Conservation (phyloP, 768 basidiomycete species). For the Termitomyces heimii region DNA sequence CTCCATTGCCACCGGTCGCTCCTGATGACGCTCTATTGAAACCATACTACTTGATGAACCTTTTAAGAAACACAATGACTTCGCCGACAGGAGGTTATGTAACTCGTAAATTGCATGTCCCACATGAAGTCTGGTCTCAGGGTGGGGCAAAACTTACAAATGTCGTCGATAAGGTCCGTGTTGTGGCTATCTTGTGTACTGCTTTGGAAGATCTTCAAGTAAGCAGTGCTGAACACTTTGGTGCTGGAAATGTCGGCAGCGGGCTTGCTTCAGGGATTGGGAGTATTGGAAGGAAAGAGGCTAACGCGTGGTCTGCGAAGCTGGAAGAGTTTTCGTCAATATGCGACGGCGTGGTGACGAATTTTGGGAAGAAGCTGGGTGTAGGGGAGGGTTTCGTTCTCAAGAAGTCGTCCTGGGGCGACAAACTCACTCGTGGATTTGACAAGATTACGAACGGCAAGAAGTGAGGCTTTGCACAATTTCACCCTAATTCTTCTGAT, state of each 20-base stretch:
- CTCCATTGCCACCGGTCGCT: conserved; percentile 68
- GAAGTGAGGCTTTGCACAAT: conserved; percentile 49
- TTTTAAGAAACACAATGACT: conserved; percentile 73
- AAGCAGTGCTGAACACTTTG: conserved; percentile 68
- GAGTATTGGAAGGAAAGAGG: conserved; percentile 71
- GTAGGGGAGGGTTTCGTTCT: conserved; percentile 83
- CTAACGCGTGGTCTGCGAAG: conserved; percentile 69
- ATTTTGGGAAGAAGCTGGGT: conserved; percentile 84
- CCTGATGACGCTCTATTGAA: conserved; percentile 72
- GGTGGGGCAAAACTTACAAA: conserved; percentile 82
- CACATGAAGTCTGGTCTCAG: conserved; percentile 87
- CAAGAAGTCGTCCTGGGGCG: conserved; percentile 78
- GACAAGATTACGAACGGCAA: conserved; percentile 87
- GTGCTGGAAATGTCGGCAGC: conserved; percentile 72
- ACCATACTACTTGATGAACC: conserved; percentile 88
- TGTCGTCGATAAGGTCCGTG: conserved; percentile 79
- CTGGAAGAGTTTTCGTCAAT: conserved; percentile 76
- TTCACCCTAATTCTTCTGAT: conserved; percentile 4
- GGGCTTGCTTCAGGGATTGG: conserved; percentile 72
- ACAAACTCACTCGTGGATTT: conserved; percentile 66
- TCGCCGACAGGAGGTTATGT: conserved; percentile 83
- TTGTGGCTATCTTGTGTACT: conserved; percentile 71
- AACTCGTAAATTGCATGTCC: conserved; percentile 81
- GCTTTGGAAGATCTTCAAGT: conserved; percentile 76
- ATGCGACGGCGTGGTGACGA: conserved; percentile 74